Evolutionary conservation across 148 eudicot genomes (phyloP).

Genomic region (Fagopyrum esculentum): DNA sequence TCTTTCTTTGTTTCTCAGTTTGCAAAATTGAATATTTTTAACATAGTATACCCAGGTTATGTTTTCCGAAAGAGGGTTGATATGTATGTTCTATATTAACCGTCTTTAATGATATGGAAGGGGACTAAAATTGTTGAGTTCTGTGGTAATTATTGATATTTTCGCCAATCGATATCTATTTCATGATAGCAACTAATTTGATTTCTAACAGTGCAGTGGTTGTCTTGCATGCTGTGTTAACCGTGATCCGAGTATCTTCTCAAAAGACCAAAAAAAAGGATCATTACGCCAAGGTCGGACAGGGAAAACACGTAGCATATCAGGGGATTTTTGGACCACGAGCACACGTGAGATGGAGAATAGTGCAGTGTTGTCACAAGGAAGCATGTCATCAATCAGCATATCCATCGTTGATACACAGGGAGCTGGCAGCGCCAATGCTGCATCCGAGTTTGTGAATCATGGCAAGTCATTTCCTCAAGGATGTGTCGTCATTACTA

Average conservation of each 20-base stretch:
- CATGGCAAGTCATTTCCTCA: constrained; percentile 42
- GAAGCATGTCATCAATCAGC: constrained; percentile 62
- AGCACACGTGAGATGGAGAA: constrained; percentile 66
- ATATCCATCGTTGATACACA: constrained; percentile 38
- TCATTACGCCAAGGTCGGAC: constrained; percentile 20
- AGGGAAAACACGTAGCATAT: constrained; percentile 23
- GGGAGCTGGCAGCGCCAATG: constrained; percentile 37
- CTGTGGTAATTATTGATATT: neutral
- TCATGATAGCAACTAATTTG: neutral
- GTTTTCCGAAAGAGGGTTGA: neutral
- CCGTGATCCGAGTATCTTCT: constrained; percentile 24
- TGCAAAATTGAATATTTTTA: too few species aligned
- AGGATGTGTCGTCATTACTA: neutral
- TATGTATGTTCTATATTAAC: neutral
- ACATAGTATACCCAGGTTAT: neutral
- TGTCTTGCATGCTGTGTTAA: constrained; percentile 53
- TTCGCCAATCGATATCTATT: neutral
- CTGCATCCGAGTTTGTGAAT: constrained; percentile 64
- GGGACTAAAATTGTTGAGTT: too few species aligned
- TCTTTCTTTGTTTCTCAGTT: too few species aligned
- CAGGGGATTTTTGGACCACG: constrained; percentile 58
- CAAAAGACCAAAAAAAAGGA: constrained; percentile 31
- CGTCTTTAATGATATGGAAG: neutral
- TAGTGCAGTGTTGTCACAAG: constrained; percentile 49
- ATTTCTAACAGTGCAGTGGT: constrained; percentile 86